Base-by-base conservation (phyloP, 1,139 yeast species). In the Yamadazyma diospyri region DNA sequence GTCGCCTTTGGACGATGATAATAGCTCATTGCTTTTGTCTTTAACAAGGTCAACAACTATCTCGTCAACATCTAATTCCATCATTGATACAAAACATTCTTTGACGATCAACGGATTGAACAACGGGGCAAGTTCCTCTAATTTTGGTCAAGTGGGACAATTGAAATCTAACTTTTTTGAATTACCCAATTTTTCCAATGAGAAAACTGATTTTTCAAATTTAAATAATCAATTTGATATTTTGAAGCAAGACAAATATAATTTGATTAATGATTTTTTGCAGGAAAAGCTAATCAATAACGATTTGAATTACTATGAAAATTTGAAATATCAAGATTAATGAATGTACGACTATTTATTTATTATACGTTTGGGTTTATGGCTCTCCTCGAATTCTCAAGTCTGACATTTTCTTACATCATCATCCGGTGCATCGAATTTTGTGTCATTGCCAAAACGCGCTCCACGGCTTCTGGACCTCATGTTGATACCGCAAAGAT, bases 41-140 rank as follows among this genome's bases (percentile, higher is more conserved):
- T 55, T 68, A 35, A 67, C 74, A 1, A 49, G 74, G 35, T 62
- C 71, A 7, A 67, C 73, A n/a, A 67, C 74, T 4, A 68, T 65
- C 3, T 59, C 66, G 4, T 56, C 64, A 16, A 39, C 29, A 16
- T 29, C 39, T 4, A 48, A 53, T 30, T 30, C 37, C 6, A 16
- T 31, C 19, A 26, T 34, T 9, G 33, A 30, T 11, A 13, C 30
- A 10, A 30, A 34, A 15, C n/a, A n/a, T n/a, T 21, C 25, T n/a
- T 19, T 23, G 9, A 12, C 17, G 9, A 23, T 12, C 13, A 11
- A 5, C 15, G 10, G 12, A n/a, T 21, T 13, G 12, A 23, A 3
- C 4, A 21, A 4, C 19, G 22, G 12, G 15, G 9, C 15, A 6
- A 11, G 15, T 4, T 11, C 10, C 13, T 23, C 25, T 23, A 23